phyloP scores from a whole-genome alignment of 305 asterid species.

The Caryopteris hybrid region DNA sequence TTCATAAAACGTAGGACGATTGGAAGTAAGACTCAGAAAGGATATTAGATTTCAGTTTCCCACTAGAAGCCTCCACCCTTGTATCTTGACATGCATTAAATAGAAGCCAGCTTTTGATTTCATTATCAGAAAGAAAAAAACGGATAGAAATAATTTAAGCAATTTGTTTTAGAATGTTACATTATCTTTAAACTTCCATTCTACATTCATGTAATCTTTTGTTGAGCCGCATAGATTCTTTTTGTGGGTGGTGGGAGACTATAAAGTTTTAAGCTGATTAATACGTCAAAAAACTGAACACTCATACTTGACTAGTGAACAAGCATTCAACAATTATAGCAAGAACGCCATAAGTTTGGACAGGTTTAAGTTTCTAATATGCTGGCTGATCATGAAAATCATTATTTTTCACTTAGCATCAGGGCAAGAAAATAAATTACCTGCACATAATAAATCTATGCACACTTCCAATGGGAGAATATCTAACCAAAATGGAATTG shows the following conservation, averaged over 20 bases:
- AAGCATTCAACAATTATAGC: background rate
- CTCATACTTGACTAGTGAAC: too few species aligned
- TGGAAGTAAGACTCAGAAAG: background rate
- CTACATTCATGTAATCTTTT: background rate
- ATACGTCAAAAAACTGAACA: too few species aligned
- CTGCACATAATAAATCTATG: background rate
- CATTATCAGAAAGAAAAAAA: background rate
- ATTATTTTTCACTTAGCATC: background rate
- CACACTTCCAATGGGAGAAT: background rate
- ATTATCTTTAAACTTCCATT: background rate
- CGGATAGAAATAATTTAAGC: background rate
- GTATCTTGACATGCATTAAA: background rate
- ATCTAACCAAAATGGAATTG: background rate
- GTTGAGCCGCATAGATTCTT: background rate
- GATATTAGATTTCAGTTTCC: background rate
- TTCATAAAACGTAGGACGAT: background rate
- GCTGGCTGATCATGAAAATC: too few species aligned
- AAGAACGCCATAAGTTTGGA: background rate
- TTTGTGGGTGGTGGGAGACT: background rate
- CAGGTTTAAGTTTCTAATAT: too few species aligned
- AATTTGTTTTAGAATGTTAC: background rate
- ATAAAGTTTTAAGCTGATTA: too few species aligned
- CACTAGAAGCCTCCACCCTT: too few species aligned
- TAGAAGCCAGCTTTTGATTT: background rate
- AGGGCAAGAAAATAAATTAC: background rate